A percentile compares a stretch with the other conserved stretches of the same genome.
These are phyloP conservation scores for Suillus subalutaceus DNA, from an alignment of 768 basidiomycete species.

Conservation along the genomic window DNA sequence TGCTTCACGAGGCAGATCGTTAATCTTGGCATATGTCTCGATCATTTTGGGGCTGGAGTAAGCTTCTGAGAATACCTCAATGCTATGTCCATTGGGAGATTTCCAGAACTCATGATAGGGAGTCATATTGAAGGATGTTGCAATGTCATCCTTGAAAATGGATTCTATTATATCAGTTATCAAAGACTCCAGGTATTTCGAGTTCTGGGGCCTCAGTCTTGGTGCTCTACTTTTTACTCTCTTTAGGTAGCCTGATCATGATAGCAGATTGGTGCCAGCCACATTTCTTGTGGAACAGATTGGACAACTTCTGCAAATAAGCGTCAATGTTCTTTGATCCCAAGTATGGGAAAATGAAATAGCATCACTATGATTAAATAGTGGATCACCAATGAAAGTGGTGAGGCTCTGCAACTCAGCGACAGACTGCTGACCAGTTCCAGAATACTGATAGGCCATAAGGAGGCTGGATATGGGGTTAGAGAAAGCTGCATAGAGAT, in stretches of 20 bases:
- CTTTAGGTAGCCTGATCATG: slow-evolving; percentile 11
- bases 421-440: slow-evolving; percentile 25
- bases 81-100: neutral
- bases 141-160: neutral
- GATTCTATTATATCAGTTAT: slow-evolving; percentile 13
- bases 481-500: slow-evolving; percentile 19
- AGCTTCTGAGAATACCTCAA: slow-evolving; percentile 5
- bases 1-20: neutral
- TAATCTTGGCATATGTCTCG: neutral
- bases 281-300: slow-evolving; percentile 14
- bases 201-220: slow-evolving; percentile 8
- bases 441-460: no score
- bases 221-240: neutral
- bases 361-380: slow-evolving; percentile 27
- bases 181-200: neutral
- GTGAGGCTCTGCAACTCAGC: slow-evolving; percentile 29
- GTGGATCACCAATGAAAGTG: slow-evolving; percentile 22
- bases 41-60: neutral
- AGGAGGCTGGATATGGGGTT: slow-evolving; percentile 19
- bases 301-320: slow-evolving; percentile 17
- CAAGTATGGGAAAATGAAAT: slow-evolving; percentile 18
- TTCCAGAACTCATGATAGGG: slow-evolving; percentile 13
- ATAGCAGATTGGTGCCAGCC: slow-evolving; percentile 27
- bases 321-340: neutral
- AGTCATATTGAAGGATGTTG: slow-evolving; percentile 3